These are phyloP conservation scores for Hymenoscyphus fructigenus DNA, from an alignment of 2,329 filamentous ascomycete species.

Conservation along the genomic window DNA sequence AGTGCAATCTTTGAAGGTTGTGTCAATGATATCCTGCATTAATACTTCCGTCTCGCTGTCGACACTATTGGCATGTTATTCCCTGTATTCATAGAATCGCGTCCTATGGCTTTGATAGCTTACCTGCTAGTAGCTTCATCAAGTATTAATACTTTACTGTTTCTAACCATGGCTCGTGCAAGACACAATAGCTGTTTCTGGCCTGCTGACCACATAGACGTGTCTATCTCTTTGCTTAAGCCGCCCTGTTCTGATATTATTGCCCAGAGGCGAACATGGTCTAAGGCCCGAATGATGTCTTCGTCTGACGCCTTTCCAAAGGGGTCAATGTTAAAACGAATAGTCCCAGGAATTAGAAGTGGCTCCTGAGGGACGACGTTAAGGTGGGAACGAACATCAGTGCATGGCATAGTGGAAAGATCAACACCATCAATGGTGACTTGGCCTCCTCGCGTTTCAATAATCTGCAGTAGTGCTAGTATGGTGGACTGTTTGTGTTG, in stretches of 20 bases:
- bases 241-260: not conserved
- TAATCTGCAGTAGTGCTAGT: not conserved
- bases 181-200: not conserved
- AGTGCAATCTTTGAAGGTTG: not conserved
- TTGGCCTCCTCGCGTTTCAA: not conserved
- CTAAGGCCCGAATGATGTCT: constrained; percentile 30
- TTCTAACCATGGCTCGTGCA: not conserved
- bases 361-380: constrained; percentile 96
- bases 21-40: not conserved
- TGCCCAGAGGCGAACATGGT: constrained; percentile 39
- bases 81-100: not conserved
- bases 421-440: not conserved
- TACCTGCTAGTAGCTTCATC: constrained; percentile 5
- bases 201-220: not conserved
- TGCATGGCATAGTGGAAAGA: not conserved
- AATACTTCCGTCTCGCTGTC: not conserved
- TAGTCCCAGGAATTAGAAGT: constrained; percentile 83
- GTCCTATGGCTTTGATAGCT: not conserved
- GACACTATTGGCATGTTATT: not conserved
- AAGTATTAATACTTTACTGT: not conserved
- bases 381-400: constrained; percentile 46
- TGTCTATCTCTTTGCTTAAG: not conserved
- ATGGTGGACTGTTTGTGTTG: not conserved
- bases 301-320: constrained; percentile 75
- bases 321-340: constrained; percentile 85